Evolutionary conservation across 2,329 filamentous ascomycete species (phyloP).

Genomic region (Furcasterigmium sp.): DNA sequence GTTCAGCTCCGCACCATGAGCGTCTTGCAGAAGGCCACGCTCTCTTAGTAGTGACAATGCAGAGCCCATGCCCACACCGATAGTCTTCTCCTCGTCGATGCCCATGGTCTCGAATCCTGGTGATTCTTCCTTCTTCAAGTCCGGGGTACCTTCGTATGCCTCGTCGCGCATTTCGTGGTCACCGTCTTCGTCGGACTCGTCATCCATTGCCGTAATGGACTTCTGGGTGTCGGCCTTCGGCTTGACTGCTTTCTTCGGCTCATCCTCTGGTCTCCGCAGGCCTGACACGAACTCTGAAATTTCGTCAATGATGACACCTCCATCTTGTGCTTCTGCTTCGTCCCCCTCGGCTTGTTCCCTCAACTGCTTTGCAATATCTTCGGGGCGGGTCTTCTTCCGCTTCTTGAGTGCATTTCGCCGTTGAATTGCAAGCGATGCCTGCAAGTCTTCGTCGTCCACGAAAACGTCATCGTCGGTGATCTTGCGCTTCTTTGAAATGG

Average conservation of each 20-base stretch:
- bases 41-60: conserved; percentile 79
- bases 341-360: conserved; percentile 55
- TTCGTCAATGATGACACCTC: conserved; percentile 86
- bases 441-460: conserved; percentile 88
- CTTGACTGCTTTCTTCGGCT: conserved; percentile 48
- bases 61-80: conserved; percentile 74
- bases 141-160: conserved; percentile 15
- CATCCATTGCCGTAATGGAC: conserved; percentile 38
- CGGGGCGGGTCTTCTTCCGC: conserved; percentile 78
- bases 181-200: conserved; percentile 29
- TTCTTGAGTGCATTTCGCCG: conserved; percentile 83
- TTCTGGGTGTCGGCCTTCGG: conserved; percentile 29
- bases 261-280: conserved; percentile 61
- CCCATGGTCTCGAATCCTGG: conserved; percentile 58
- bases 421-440: conserved; percentile 79
- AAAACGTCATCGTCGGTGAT: conserved; percentile 60
- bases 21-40: conserved; percentile 70
- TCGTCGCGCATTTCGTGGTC: conserved; percentile 25
- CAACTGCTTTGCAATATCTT: conserved; percentile 80
- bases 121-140: conserved; percentile 37
- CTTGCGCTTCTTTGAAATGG: conserved; percentile 54
- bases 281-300: conserved; percentile 92
- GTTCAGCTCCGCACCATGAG: conserved; percentile 59
- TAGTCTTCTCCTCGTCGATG: conserved; percentile 77
- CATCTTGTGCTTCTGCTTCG: conserved; percentile 37